Evolutionary conservation across 345 rosid species (phyloP), one percentile per base, ranked within the genome.

Genomic region (Raphanus raphanistrum): DNA sequence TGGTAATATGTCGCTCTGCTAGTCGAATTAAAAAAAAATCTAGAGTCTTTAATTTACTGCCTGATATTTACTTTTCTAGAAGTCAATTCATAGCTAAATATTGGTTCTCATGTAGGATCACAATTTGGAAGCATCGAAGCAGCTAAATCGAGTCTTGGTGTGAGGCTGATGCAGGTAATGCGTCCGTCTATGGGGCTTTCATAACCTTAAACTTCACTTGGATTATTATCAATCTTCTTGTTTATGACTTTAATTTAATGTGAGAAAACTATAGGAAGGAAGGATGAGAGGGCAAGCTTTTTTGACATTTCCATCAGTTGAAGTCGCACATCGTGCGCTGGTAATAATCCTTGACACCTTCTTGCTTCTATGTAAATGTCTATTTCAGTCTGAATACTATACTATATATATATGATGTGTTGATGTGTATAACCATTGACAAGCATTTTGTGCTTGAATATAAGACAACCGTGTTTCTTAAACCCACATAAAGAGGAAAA

Each of bases 261-360:
- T 35, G 63, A 29, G 54, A 63, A 1, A 70, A 72, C 76, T 84
- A 41, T 88, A 94, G 99, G 99, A 92, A 83, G 97, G 98, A 76
- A 86, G 98, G 79, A 92, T 94, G 98, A 88, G 96, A 82, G 98
- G 95, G 72, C 99, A 90, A 84, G 99, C 99, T 43, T 95, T 92
- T 78, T 87, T 95, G 79, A 92, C 98, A 43, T 95, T 95, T 83
- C 97, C 96, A 72, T 88, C 96, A 0, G 82, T 85, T 79, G 98
- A 95, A 82, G 87, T 92, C 76, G 97, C 97, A 26, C 98, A 88
- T 66, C 84, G 35, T 74, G 96, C 96, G 66, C 81, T 95, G 97
- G 97, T 92, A n/a, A 83, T 67, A 88, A 71, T 79, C 78, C 38
- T 62, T 33, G 13, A 52, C 65, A 73, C 63, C 70, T 65, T 54